Base-by-base conservation (phyloP, 2,329 filamentous ascomycete species). In the Aspergillus jensenii region DNA sequence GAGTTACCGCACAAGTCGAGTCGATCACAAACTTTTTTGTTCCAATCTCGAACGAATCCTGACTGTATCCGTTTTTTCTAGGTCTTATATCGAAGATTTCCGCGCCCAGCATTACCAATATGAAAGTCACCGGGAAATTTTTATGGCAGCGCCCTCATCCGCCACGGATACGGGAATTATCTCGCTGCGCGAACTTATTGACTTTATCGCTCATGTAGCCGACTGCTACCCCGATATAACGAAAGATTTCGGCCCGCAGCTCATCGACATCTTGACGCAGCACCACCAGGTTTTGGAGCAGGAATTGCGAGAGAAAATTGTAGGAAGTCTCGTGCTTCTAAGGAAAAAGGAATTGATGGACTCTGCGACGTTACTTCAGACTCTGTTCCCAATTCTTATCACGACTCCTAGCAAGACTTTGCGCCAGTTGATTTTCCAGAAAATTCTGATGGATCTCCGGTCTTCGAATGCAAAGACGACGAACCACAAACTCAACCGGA, bases 401-500 rank as follows among this genome's bases (percentile, higher is more conserved):
- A 84, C 90, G n/a, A 96, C 95, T 1, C 89, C 90, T 1, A 96
- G 91, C 78, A 99, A 99, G 75, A 88, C 89, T 4, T 82, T 99
- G 37, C 87, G 95, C 47, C 85, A 87, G 40, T 81, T 97, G 12
- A 82, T 98, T n/a, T 85, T 95, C 83, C 83, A 87, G 67, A 97
- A 96, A 76, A 96, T 98, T 60, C 81, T 98, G 35, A 93, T 90
- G 65, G 95, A 99, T 72, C 81, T 99, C 67, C 87, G 93, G 59
- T 89, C 90, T 52, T 89, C 91, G 0, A 99, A 99, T 77, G 84
- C 87, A 2, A 96, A 95, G 76, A 78, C 87, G 9, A 93, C 86
- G 55, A 97, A 99, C 70, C 95, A 99, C 78, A 90, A 88, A 56
- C 84, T 99, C 53, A 99, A 99, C 76, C 87, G 90, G 53, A 95